These are phyloP conservation scores for Polyplosphaeria fusca DNA, from an alignment of 495 filamentous ascomycete genomes.

Conservation along the genomic window DNA sequence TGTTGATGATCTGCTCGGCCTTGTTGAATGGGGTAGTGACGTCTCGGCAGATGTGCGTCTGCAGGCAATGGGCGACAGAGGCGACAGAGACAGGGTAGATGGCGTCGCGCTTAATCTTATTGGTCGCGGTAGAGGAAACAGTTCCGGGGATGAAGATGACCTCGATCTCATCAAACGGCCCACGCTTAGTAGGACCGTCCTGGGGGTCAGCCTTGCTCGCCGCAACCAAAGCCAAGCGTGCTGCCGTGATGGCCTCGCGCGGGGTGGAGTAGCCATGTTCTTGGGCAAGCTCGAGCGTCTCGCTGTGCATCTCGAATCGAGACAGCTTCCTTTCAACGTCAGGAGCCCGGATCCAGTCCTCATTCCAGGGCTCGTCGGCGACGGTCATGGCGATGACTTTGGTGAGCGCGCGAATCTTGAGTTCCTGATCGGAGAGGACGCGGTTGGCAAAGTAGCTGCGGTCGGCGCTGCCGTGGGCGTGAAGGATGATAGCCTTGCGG, in stretches of 20 bases:
- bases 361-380: slow-evolving; percentile 31
- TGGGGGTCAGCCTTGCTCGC: neutral
- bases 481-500: slow-evolving; percentile 21
- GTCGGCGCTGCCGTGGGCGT: slow-evolving; percentile 12
- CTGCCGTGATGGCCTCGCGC: slow-evolving; percentile 20
- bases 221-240: slow-evolving; percentile 3
- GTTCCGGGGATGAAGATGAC: slow-evolving; percentile 33
- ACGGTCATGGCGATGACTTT: slow-evolving; percentile 28
- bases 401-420: slow-evolving; percentile 28
- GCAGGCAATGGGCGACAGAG: slow-evolving; percentile 17
- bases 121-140: slow-evolving; percentile 29
- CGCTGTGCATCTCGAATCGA: slow-evolving; percentile 26
- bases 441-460: slow-evolving; percentile 14
- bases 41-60: slow-evolving; percentile 20
- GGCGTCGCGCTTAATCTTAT: slow-evolving; percentile 20
- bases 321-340: slow-evolving; percentile 34
- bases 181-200: slow-evolving; percentile 1
- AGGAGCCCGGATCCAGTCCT: slow-evolving; percentile 29
- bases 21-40: slow-evolving; percentile 22
- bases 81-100: slow-evolving; percentile 29
- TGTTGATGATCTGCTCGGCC: slow-evolving; percentile 20
- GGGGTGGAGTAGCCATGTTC: slow-evolving; percentile 17
- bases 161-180: slow-evolving; percentile 32
- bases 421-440: slow-evolving; percentile 7
- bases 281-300: slow-evolving; percentile 16